These are phyloP conservation scores for Pseudevernia furfuracea DNA, from an alignment of 495 filamentous ascomycete species.

Conservation along the genomic window DNA sequence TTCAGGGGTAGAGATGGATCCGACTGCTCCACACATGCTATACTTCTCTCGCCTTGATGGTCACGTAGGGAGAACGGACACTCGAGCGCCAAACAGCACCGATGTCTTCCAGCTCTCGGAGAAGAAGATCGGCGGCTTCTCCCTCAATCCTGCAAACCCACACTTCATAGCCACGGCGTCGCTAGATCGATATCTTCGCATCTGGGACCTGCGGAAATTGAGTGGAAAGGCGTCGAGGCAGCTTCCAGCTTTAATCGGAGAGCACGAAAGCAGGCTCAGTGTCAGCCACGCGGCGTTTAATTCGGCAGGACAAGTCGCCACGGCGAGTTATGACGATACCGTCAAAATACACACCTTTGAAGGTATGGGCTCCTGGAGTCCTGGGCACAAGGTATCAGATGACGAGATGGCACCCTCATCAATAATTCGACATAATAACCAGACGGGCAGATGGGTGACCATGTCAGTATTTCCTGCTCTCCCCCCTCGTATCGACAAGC, in stretches of 20 bases:
- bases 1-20: conserved; percentile 70
- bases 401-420: conserved; percentile 60
- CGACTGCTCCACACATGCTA: conserved; percentile 60
- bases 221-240: conserved; percentile 45
- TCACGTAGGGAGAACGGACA: conserved; percentile 68
- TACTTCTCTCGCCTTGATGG: conserved; percentile 86
- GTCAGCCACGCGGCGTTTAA: conserved; percentile 91
- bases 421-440: conserved; percentile 81
- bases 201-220: conserved; percentile 90
- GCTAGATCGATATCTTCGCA: conserved; percentile 76
- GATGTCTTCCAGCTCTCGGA: conserved; percentile 73
- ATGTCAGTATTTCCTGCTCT: conserved; percentile 43
- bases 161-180: conserved; percentile 87
- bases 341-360: conserved; percentile 83
- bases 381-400: conserved; percentile 50
- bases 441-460: conserved; percentile 79
- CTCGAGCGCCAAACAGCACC: conserved; percentile 46
- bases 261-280: conserved; percentile 73
- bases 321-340: conserved; percentile 88
- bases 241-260: conserved; percentile 60
- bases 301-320: conserved; percentile 71
- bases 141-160: conserved; percentile 63
- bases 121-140: conserved; percentile 95
- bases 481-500: neutral
- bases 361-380: conserved; percentile 54